Evolutionary conservation across 75 land plant species (phyloP).

Genomic region (Pinus taeda): DNA sequence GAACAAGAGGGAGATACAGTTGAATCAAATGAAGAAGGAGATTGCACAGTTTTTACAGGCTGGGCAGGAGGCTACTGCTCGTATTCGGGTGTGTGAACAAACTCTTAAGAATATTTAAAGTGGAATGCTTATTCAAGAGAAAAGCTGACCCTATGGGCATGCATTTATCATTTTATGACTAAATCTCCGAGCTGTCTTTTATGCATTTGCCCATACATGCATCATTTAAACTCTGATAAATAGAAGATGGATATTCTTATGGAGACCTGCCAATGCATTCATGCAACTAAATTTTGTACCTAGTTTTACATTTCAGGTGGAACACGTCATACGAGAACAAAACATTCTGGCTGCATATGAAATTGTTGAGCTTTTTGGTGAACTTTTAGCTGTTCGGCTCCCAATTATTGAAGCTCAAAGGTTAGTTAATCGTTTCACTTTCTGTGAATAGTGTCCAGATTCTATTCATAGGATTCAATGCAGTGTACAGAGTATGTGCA

Average conservation of each 20-base stretch:
- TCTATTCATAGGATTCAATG: too few species aligned
- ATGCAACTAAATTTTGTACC: not conserved
- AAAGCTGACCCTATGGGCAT: not conserved
- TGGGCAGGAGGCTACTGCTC: constrained; percentile 52
- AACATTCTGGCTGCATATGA: constrained; percentile 54
- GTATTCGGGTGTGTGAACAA: constrained; percentile 34
- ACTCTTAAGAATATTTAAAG: not conserved
- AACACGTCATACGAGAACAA: constrained; percentile 46
- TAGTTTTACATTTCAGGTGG: constrained; percentile 21
- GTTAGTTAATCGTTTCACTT: constrained; percentile 12
- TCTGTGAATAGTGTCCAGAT: too few species aligned
- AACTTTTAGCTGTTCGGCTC: constrained; percentile 41
- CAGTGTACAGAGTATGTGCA: too few species aligned
- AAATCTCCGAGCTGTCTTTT: not conserved
- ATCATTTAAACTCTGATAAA: not conserved
- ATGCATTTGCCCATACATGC: not conserved
- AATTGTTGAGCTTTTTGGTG: constrained; percentile 42
- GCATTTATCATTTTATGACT: not conserved
- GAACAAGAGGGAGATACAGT: constrained; percentile 45
- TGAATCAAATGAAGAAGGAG: constrained; percentile 48
- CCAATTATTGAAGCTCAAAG: constrained; percentile 48
- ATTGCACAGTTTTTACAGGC: constrained; percentile 41
- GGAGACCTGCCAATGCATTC: not conserved
- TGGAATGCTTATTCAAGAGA: not conserved
- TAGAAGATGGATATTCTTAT: not conserved